Evolutionary conservation across 2,329 filamentous ascomycete genomes (phyloP), one percentile per base, ranked within the genome.

Genomic region (Penicillium janthinellum): DNA sequence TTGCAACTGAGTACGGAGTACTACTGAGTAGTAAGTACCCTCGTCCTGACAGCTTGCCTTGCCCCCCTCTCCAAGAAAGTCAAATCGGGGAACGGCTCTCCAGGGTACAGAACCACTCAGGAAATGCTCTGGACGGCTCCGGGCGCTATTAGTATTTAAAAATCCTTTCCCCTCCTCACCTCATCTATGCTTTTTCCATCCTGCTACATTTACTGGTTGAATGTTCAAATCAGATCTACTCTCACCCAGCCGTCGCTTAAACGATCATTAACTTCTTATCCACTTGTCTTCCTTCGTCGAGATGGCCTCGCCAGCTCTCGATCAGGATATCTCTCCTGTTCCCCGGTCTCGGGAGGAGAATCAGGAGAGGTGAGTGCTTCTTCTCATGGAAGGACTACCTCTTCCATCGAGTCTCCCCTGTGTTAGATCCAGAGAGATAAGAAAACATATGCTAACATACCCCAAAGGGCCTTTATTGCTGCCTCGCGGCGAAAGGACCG

Each of bases 401-500:
- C 31, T 14, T 44, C 52, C 54, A 37, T 54, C 44, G 45, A 48
- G 45, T 28, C 47, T 49, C 47, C 31, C 17, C 25, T 34, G 11
- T 25, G n/a, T 10, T 20, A 28, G 28, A 35, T 10, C 34, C 28
- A 52, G 35, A 39, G 37, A 52, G 15, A 41, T 7, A 28, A 28
- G 15, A 41, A 41, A 39, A 20, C 48, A 28, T 25, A 38, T n/a
- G 34, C 49, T 55, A 53, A 60, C 57, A 35, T 59, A 60, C n/a
- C 5, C 7, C 20, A 11, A 69, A 89, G 93, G 71, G 93, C 93
- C 22, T 97, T 96, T 73, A 95, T 97, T 67, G 93, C 93, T 12
- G 93, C 93, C 3, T 97, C 94, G 5, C 83, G 93, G 65, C 84
- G 94, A 64, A 90, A 90, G 68, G 94, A 97, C 71, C 87, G 93